phyloP scores from a whole-genome alignment of 1,284 basidiomycete genomes.

The Sphaerobolus stellatus region DNA sequence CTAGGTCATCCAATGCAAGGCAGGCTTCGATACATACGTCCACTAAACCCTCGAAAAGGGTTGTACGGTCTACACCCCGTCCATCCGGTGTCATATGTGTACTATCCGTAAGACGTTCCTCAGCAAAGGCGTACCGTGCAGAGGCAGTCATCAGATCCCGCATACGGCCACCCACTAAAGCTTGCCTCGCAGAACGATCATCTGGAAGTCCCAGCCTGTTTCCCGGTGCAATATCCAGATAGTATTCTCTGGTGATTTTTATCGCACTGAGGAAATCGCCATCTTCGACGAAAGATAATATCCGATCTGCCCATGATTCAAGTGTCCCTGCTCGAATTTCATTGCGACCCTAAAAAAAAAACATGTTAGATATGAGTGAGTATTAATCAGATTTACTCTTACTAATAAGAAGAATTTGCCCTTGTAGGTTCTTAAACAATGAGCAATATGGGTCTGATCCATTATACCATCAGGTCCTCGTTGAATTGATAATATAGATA shows the following conservation, averaged over 20 bases:
- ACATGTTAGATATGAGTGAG: neutral
- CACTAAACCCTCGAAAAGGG: slow-evolving; percentile 88
- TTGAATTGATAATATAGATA: slow-evolving; percentile 54
- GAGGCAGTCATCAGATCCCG: slow-evolving; percentile 87
- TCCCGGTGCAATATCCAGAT: slow-evolving; percentile 78
- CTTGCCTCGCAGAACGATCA: slow-evolving; percentile 53
- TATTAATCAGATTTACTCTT: slow-evolving; percentile 32
- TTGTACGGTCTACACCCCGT: slow-evolving; percentile 88
- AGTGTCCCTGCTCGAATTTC: slow-evolving; percentile 83
- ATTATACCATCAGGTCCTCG: slow-evolving; percentile 43
- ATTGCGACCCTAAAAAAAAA: slow-evolving; percentile 52
- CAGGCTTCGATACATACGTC: slow-evolving; percentile 80
- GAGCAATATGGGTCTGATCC: slow-evolving; percentile 56
- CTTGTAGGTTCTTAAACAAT: slow-evolving; percentile 82
- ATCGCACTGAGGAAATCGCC: slow-evolving; percentile 93
- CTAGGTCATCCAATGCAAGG: slow-evolving; percentile 75
- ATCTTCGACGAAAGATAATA: slow-evolving; percentile 78
- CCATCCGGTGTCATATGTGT: slow-evolving; percentile 83
- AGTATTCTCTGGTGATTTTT: slow-evolving; percentile 82
- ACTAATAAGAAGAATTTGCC: slow-evolving; percentile 91
- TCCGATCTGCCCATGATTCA: slow-evolving; percentile 93
- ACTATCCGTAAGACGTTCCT: slow-evolving; percentile 87
- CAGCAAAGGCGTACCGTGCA: slow-evolving; percentile 87
- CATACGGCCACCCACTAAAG: slow-evolving; percentile 75
- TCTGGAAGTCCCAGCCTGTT: slow-evolving; percentile 88